Base-by-base conservation (phyloP, 805 yeast species). In the Myxozyma sirexii region DNA sequence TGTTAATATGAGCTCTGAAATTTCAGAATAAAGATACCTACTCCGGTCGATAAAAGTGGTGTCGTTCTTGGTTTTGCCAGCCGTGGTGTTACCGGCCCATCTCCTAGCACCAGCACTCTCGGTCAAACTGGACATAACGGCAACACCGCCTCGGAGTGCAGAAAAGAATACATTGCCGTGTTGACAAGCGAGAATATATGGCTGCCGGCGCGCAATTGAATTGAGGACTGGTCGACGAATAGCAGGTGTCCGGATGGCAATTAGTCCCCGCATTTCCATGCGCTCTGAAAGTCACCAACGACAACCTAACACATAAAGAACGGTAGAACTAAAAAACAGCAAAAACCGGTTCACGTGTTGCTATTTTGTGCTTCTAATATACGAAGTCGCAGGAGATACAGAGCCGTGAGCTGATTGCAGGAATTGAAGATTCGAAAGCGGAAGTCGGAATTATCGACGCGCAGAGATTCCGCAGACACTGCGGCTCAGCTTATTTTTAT, bases 31-130 rank as follows among this genome's bases (percentile, higher is more conserved):
- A 19, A 8, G 37, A 17, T 12, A 23, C 57, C 33, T 44, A 54
- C 57, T 54, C 35, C 57, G 46, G 43, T 54, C 57, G 13, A 46
- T 17, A 44, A 46, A 44, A 3, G 57, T 44, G 21, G 38, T 35
- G n/a, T 38, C 57, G 15, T 37, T 44, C 50, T 45, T 46, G 1
- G 51, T 27, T 31, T 38, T 43, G 21, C 23, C 39, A 7, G 44
- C 45, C 2, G 46, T 31, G 17, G 56, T n/a, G n/a, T n/a, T 29
- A 33, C 57, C 44, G 7, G 46, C 19, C 47, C 46, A 51, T 38
- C 45, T 31, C n/a, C 27, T 39, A 13, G 26, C 41, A 31, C 5
- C 17, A 33, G 26, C 4, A 33, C 15, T 19, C 19, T 17, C 43
- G n/a, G 33, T 29, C 6, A 29, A 10, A 29, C 10, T 29, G 10